phyloP scores from a whole-genome alignment of 2,329 filamentous ascomycete species.

The Exophiala viscosa region DNA sequence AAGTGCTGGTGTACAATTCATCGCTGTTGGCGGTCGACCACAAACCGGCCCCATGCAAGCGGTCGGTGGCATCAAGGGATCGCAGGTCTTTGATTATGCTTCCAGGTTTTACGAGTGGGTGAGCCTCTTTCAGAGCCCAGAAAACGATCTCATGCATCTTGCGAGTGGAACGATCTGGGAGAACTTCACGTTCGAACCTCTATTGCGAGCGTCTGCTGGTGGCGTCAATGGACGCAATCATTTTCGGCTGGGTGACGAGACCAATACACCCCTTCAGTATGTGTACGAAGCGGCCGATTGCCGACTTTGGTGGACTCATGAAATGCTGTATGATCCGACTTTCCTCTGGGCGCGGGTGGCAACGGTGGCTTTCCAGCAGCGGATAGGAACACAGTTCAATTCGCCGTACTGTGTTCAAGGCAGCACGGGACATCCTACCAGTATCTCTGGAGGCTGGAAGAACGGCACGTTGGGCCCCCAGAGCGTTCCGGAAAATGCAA shows the following conservation, averaged over 20 bases:
- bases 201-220: constrained; percentile 28
- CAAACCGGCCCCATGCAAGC: constrained; percentile 55
- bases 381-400: constrained; percentile 21
- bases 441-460: constrained; percentile 24
- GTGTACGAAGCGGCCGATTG: constrained; percentile 60
- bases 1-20: constrained; percentile 52
- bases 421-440: constrained; percentile 23
- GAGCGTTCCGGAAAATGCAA: constrained; percentile 13
- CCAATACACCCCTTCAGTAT: constrained; percentile 55
- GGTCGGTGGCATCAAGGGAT: constrained; percentile 63
- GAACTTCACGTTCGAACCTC: constrained; percentile 18
- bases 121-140: constrained; percentile 11
- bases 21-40: constrained; percentile 60
- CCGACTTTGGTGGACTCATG: constrained; percentile 55
- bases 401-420: constrained; percentile 22
- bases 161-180: constrained; percentile 24
- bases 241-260: constrained; percentile 42
- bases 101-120: constrained; percentile 2
- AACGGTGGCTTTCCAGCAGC: constrained; percentile 35
- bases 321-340: constrained; percentile 51
- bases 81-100: constrained; percentile 16
- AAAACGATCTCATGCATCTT: constrained; percentile 5
- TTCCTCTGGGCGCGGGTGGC: constrained; percentile 51
- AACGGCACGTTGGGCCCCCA: constrained; percentile 19
- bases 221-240: constrained; percentile 46